Conservation (phyloP, 2,329 filamentous ascomycete species). For the Leptographium procerum region DNA sequence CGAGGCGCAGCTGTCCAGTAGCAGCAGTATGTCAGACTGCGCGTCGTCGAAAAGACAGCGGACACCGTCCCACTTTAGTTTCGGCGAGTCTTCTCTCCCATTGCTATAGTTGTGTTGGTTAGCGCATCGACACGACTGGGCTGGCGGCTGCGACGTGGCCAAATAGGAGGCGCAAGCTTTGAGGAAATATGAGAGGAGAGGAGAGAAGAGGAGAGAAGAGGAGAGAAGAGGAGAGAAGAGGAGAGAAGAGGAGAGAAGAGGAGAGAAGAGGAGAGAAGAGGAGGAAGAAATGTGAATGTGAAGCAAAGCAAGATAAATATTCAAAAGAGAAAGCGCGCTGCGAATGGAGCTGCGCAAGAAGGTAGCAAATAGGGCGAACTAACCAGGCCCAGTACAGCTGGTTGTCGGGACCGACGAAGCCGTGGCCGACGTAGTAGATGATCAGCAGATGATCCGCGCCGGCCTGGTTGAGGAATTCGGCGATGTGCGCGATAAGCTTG, state of each 20-base stretch:
- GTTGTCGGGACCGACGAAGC: constrained; percentile 45
- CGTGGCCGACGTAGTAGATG: constrained; percentile 53
- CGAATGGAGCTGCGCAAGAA: constrained; percentile 5
- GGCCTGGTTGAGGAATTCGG: constrained; percentile 47
- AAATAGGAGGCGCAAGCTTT: background rate
- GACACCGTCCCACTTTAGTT: constrained; percentile 52
- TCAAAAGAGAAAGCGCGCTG: background rate
- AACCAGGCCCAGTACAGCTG: constrained; percentile 58
- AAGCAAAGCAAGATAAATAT: background rate
- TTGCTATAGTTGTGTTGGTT: constrained; percentile 30
- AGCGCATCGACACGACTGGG: constrained; percentile 12
- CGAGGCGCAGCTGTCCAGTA: constrained; percentile 51
- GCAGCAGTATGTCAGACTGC: constrained; percentile 49
- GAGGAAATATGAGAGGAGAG: no score
- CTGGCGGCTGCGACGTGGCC: background rate
- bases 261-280: background rate
- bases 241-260: background rate
- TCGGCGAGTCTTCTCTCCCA: constrained; percentile 43
- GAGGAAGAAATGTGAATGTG: no score
- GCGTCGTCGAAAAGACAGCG: constrained; percentile 51
- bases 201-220: background rate
- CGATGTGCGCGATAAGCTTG: constrained; percentile 50
- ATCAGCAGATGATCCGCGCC: constrained; percentile 49
- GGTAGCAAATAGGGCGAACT: constrained; percentile 19
- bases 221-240: background rate